A percentile compares a stretch with the other conserved stretches of the same genome.
phyloP scores from a whole-genome alignment of 2,329 filamentous ascomycete species.

The Colletotrichum sp. region DNA sequence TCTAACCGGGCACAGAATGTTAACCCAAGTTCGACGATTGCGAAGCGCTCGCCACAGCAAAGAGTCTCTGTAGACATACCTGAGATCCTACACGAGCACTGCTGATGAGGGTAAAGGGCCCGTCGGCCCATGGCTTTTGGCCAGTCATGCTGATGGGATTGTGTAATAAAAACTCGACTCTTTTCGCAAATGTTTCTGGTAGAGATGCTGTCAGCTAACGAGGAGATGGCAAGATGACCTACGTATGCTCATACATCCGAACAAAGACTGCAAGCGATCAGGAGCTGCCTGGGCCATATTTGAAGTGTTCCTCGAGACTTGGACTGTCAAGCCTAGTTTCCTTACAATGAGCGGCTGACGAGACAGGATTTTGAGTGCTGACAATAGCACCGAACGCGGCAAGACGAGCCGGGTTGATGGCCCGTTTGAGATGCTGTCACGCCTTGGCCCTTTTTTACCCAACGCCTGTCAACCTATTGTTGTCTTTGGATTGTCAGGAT shows the following conservation, averaged over 20 bases:
- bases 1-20: not conserved
- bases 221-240: not conserved
- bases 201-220: not conserved
- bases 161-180: not conserved
- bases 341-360: not conserved
- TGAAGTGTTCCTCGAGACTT: not conserved
- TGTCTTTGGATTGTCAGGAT: not conserved
- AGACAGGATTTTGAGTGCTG: constrained; percentile 2
- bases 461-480: not conserved
- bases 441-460: not conserved
- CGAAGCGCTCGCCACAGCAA: not conserved
- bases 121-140: constrained; percentile 35
- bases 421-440: not conserved
- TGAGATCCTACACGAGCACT: constrained; percentile 26
- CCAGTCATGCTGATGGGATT: not conserved
- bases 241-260: not conserved
- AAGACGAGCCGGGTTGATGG: not conserved
- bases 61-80: constrained; percentile 18
- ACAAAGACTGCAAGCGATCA: not conserved
- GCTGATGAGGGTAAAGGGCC: constrained; percentile 36
- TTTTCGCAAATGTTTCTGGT: not conserved
- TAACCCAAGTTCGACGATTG: not conserved
- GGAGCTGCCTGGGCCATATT: not conserved
- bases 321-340: not conserved
- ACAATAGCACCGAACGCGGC: not conserved